Evolutionary conservation across 306 rosid species (phyloP).

Genomic region (Adenanthera pavonina): DNA sequence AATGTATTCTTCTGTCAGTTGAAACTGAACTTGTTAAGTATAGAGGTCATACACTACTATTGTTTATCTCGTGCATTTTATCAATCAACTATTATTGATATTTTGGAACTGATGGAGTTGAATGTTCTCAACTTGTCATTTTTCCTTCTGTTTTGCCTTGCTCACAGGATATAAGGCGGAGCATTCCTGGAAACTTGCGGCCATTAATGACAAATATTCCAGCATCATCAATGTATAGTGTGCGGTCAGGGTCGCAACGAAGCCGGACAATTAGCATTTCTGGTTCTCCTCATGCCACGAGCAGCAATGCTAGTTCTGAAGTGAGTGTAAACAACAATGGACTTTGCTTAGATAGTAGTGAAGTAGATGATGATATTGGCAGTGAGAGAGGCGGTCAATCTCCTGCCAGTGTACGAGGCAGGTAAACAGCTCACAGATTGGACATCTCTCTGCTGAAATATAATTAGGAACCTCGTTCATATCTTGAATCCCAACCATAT

Average conservation of each 20-base stretch:
- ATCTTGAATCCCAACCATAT: constrained; percentile 44
- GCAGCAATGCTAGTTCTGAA: constrained; percentile 97
- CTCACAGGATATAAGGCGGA: constrained; percentile 93
- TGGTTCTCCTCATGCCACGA: constrained; percentile 93
- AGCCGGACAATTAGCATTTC: constrained; percentile 76
- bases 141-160: constrained; percentile 38
- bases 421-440: constrained; percentile 47
- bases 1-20: constrained; percentile 24
- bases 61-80: constrained; percentile 11
- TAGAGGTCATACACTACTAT: neutral
- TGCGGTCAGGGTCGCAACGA: constrained; percentile 77
- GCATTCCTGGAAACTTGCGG: constrained; percentile 81
- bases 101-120: constrained; percentile 1
- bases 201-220: constrained; percentile 96
- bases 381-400: constrained; percentile 82
- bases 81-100: neutral
- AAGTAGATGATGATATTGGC: constrained; percentile 74
- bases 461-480: constrained; percentile 32
- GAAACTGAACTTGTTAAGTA: constrained; percentile 13
- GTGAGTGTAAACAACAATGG: constrained; percentile 91
- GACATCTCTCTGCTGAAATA: constrained; percentile 10
- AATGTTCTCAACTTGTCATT: neutral
- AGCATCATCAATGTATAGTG: constrained; percentile 92
- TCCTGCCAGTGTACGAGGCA: constrained; percentile 61
- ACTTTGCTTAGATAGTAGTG: constrained; percentile 68